These are phyloP conservation scores for Vararia minispora DNA, from an alignment of 768 basidiomycete genomes.

Conservation along the genomic window DNA sequence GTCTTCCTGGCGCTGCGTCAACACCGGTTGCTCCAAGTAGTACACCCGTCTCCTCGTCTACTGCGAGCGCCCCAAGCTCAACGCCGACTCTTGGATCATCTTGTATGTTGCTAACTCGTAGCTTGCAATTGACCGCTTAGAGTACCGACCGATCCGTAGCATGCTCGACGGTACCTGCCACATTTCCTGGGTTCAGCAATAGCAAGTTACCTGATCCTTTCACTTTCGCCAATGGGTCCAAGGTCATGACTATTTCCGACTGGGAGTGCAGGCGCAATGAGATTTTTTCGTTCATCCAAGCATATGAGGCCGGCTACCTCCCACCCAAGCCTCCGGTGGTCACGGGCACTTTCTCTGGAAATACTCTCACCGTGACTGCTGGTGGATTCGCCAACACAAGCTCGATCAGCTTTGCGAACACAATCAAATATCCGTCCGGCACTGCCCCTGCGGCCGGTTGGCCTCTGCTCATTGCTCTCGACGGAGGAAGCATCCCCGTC, in stretches of 20 bases:
- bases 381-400: conserved; percentile 33
- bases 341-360: conserved; percentile 27
- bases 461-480: conserved; percentile 43
- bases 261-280: conserved; percentile 42
- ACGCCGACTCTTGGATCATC: too few relatives aligned
- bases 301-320: conserved; percentile 40
- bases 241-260: conserved; percentile 31
- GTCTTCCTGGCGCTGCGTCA: conserved; percentile 7
- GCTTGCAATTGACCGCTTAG: too few relatives aligned
- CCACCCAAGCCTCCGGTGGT: conserved; percentile 36
- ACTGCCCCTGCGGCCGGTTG: conserved; percentile 27
- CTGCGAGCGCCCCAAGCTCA: conserved; percentile 2
- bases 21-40: neutral
- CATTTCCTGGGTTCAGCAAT: conserved; percentile 23
- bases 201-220: conserved; percentile 43
- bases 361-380: conserved; percentile 35
- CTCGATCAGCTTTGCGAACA: conserved; percentile 37
- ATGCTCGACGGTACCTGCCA: conserved; percentile 15
- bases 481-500: conserved; percentile 28
- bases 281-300: conserved; percentile 37
- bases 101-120: too few relatives aligned
- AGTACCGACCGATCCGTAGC: conserved; percentile 1
- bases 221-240: conserved; percentile 33
- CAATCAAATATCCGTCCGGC: conserved; percentile 33
- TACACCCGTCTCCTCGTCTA: neutral